Evolutionary conservation across 1,139 yeast genomes (phyloP).

Genomic region (Groenewaldozyma sp.): DNA sequence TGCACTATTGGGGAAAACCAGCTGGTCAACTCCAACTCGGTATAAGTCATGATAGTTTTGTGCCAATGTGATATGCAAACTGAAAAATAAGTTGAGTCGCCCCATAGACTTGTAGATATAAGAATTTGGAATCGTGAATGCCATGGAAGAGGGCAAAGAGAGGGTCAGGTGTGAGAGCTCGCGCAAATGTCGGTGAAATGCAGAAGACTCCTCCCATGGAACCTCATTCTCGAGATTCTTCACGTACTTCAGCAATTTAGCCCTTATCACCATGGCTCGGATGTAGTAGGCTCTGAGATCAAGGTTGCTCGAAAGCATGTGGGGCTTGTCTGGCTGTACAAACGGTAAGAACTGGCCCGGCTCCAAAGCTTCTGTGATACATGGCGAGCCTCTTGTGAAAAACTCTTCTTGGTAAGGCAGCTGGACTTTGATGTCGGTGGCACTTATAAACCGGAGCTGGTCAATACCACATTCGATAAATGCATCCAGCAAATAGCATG

Average conservation of each 20-base stretch:
- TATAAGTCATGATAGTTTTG: slow-evolving; percentile 11
- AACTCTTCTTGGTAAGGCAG: slow-evolving; percentile 11
- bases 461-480: slow-evolving; percentile 13
- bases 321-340: slow-evolving; percentile 2
- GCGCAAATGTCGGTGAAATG: slow-evolving; percentile 6
- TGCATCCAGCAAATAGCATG: slow-evolving; percentile 12
- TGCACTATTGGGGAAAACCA: slow-evolving; percentile 11
- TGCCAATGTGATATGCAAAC: slow-evolving; percentile 9
- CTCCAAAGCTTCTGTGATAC: slow-evolving; percentile 10
- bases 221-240: slow-evolving; percentile 9
- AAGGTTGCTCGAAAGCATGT: slow-evolving; percentile 4
- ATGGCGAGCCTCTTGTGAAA: slow-evolving; percentile 8
- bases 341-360: slow-evolving; percentile 9
- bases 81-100: slow-evolving; percentile 11
- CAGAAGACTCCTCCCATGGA: slow-evolving; percentile 10
- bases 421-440: slow-evolving; percentile 11
- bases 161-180: slow-evolving; percentile 7
- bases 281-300: slow-evolving; percentile 12
- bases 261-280: slow-evolving; percentile 9
- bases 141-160: slow-evolving; percentile 5
- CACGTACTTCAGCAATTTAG: slow-evolving; percentile 9
- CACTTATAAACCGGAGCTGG: slow-evolving; percentile 10
- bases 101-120: slow-evolving; percentile 6
- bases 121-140: slow-evolving; percentile 4
- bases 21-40: slow-evolving; percentile 11